Evolutionary conservation across 2,329 filamentous ascomycete species (phyloP).

Genomic region (Rutstroemia sp.): DNA sequence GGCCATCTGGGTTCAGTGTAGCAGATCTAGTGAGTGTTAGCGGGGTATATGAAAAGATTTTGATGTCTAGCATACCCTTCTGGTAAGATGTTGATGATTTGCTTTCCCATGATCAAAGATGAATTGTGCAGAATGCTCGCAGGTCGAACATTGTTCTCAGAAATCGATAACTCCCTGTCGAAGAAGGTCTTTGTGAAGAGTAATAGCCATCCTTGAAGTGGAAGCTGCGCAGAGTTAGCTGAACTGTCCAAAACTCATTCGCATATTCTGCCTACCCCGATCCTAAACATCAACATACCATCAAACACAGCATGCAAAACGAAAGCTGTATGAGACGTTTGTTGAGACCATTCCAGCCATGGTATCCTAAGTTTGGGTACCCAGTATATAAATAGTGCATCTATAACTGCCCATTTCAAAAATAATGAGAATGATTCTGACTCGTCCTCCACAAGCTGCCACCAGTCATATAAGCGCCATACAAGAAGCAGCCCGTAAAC

Average conservation of each 20-base stretch:
- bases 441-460: slow-evolving; percentile 69
- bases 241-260: background rate
- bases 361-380: slow-evolving; percentile 85
- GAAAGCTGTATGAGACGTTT: slow-evolving; percentile 62
- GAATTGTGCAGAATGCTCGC: slow-evolving; percentile 83
- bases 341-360: slow-evolving; percentile 81
- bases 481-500: slow-evolving; percentile 69
- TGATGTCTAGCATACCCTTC: slow-evolving; percentile 57
- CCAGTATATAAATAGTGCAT: slow-evolving; percentile 80
- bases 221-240: slow-evolving; percentile 44
- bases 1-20: slow-evolving; percentile 72
- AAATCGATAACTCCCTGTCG: slow-evolving; percentile 86
- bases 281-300: slow-evolving; percentile 86
- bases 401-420: slow-evolving; percentile 86
- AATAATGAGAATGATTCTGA: slow-evolving; percentile 85
- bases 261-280: slow-evolving; percentile 50
- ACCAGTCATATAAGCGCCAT: slow-evolving; percentile 86
- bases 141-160: slow-evolving; percentile 86
- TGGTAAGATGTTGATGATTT: slow-evolving; percentile 95
- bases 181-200: slow-evolving; percentile 75
- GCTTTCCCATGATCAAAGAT: slow-evolving; percentile 88
- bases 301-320: slow-evolving; percentile 65
- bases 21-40: slow-evolving; percentile 53
- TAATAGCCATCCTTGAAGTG: slow-evolving; percentile 65
- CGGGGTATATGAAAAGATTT: background rate